Evolutionary conservation across 1,284 basidiomycete genomes (phyloP), one percentile per base, ranked within the genome.

Genomic region (Calocybe gambosa): DNA sequence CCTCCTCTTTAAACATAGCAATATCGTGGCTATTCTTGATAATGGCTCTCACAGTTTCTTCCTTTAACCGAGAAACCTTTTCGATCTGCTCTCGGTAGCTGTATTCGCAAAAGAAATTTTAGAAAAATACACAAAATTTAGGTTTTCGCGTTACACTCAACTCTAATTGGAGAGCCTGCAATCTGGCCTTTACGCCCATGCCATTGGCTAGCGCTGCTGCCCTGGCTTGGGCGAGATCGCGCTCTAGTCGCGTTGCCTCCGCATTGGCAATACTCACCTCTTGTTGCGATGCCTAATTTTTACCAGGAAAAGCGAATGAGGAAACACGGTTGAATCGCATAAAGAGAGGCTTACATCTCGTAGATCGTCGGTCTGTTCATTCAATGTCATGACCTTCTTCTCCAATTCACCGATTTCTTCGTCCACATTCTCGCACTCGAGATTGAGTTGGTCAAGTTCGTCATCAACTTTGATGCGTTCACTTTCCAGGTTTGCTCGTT

Each of bases 1-100:
- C 78, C 50, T 83, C 80, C 48, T 82, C 77, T 63, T 88, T 88
- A 69, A 89, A 88, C 55, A 78, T 72, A 20, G 80, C 82, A 37
- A 87, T 84, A 46, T 89, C 86, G 51, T 82, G 83, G 57, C 82
- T 83, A 61, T 82, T 88, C 69, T 87, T 88, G 51, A 85, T 74
- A 50, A 89, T 85, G n/a, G 81, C 81, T 1, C 84, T 77, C 33
- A 85, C 75, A 0, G 83, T 86, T 53, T 88, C 85, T 47, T 89
- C 85, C 53, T 78, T 82, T 19, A 89, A 59, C 39, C 82, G 73
- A 43, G 75, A 74, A 18, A 84, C 77, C 55, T 82, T 85, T 52
- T 85, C 83, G 8, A 85, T 64, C 57, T 89, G 86, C 58, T 89
- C 85, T 50, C 78, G 77, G 58, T 86, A 82, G 43, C 86, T 89